A percentile compares a stretch with the other conserved stretches of the same genome.
Conservation (phyloP, 2,329 filamentous ascomycete genomes). For the Fusarium verticillioides region DNA sequence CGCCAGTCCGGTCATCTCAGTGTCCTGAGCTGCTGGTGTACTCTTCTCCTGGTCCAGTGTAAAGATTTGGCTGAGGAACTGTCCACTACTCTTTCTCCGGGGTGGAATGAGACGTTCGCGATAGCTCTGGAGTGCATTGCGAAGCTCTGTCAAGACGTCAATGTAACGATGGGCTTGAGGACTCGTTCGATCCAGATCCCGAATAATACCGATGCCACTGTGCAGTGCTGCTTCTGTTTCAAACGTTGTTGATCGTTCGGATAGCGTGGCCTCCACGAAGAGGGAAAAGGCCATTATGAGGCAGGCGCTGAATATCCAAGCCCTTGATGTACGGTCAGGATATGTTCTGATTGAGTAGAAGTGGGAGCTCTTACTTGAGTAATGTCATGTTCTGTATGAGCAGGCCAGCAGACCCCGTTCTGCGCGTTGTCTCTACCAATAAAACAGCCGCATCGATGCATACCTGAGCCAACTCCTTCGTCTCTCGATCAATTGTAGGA, state of each 20-base stretch:
- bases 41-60: neutral
- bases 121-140: neutral
- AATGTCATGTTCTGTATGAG: slow-evolving; percentile 1
- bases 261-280: neutral
- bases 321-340: rapidly evolving
- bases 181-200: neutral
- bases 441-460: neutral
- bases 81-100: neutral
- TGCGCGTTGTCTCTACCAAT: neutral
- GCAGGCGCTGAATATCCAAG: slow-evolving; percentile 2
- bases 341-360: rapidly evolving
- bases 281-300: neutral
- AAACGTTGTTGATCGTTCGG: neutral
- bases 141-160: neutral
- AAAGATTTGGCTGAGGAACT: neutral
- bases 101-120: neutral
- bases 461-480: neutral
- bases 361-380: neutral
- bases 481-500: neutral
- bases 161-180: slow-evolving; percentile 4
- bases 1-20: rapidly evolving
- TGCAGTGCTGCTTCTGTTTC: neutral
- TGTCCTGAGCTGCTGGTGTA: rapidly evolving
- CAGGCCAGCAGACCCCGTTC: neutral
- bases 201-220: neutral